Evolutionary conservation across 345 rosid genomes (phyloP).

Genomic region (Viola odorata): DNA sequence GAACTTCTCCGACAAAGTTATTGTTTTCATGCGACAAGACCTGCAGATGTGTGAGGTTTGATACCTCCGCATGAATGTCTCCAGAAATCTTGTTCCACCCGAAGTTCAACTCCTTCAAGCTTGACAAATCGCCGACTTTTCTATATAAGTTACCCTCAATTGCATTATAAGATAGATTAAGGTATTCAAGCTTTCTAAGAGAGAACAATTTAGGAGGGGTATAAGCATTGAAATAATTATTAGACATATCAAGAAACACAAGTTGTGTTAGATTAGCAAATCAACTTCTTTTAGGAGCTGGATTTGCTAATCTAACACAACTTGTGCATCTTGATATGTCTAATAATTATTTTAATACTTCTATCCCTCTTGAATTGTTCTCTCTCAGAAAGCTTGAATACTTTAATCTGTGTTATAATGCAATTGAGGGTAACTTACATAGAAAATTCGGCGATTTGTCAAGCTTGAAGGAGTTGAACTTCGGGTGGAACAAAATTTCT

Average conservation of each 20-base stretch:
- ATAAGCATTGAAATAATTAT: slow-evolving; percentile 27
- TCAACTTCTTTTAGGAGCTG: no score
- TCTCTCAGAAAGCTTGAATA: no score
- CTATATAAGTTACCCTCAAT: slow-evolving; percentile 14
- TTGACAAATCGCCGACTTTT: slow-evolving; percentile 17
- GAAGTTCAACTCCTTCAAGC: slow-evolving; percentile 20
- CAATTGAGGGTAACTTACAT: no score
- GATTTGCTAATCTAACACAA: no score
- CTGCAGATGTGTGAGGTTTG: slow-evolving; percentile 18
- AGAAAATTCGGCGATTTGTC: no score
- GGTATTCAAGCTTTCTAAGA: slow-evolving; percentile 15
- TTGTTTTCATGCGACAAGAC: slow-evolving; percentile 12
- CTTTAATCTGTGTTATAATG: no score
- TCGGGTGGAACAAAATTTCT: no score
- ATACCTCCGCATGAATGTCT: slow-evolving; percentile 28
- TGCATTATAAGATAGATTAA: slow-evolving; percentile 18
- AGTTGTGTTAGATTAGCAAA: slow-evolving; percentile 25
- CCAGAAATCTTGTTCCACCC: slow-evolving; percentile 19
- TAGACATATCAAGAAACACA: slow-evolving; percentile 21
- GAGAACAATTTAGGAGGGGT: slow-evolving; percentile 22
- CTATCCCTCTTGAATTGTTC: no score
- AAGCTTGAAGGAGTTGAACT: no score
- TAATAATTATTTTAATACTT: no score
- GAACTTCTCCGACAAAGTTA: slow-evolving; percentile 22
- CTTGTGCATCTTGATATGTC: no score